Percentiles rank a stretch among this genome's conserved stretches.
phyloP scores from a whole-genome alignment of 805 yeast species.

The Cyberlindnera nakhonratchasimensis region DNA sequence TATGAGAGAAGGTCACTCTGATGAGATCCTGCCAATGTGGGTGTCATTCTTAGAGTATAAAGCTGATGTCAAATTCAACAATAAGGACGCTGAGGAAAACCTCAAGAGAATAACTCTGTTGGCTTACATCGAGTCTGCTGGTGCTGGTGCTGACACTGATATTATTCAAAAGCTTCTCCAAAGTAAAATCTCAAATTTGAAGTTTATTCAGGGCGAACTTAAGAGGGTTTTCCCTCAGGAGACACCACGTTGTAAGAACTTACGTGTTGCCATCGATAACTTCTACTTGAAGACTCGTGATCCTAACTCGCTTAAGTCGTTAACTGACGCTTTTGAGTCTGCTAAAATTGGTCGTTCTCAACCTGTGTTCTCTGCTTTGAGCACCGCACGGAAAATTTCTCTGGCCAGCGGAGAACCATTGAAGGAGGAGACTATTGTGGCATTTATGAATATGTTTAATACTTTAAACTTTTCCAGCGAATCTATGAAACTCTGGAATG shows the following conservation, averaged over 20 bases:
- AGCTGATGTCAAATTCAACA: constrained; percentile 6
- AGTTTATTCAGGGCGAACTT: background rate
- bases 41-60: constrained; percentile 24
- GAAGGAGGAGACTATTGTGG: constrained; percentile 38
- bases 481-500: constrained; percentile 49
- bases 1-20: constrained; percentile 14
- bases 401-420: constrained; percentile 32
- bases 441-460: constrained; percentile 45
- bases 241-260: constrained; percentile 7
- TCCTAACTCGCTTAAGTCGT: constrained; percentile 22
- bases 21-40: constrained; percentile 23
- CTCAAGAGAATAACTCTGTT: constrained; percentile 9
- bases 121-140: constrained; percentile 19
- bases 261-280: constrained; percentile 9
- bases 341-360: constrained; percentile 16
- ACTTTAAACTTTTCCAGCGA: constrained; percentile 33
- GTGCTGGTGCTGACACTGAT: constrained; percentile 10
- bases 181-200: constrained; percentile 8
- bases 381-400: constrained; percentile 23
- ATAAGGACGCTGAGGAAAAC: constrained; percentile 2
- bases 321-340: constrained; percentile 19
- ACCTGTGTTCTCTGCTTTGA: constrained; percentile 19
- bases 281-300: constrained; percentile 14
- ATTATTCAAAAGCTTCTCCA: constrained; percentile 18
- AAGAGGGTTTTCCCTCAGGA: constrained; percentile 4